A percentile compares a stretch with the other conserved stretches of the same genome.
Evolutionary conservation across 2,329 filamentous ascomycete species (phyloP).

Genomic region (Rutstroemia sp.): DNA sequence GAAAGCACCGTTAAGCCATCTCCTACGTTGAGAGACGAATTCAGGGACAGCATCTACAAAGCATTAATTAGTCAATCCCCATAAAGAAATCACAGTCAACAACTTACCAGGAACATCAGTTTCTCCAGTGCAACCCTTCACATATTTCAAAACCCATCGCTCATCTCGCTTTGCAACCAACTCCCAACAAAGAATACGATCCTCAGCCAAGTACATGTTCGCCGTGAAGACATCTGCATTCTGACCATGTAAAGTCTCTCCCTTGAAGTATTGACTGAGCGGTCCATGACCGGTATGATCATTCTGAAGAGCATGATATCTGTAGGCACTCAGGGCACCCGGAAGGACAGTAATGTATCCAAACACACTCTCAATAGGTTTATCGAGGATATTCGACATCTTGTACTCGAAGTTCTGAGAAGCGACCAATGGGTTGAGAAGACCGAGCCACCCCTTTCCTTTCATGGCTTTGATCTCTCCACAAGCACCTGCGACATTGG

Average conservation of each 20-base stretch:
- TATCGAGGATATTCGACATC: constrained; percentile 98
- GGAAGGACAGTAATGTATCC: constrained; percentile 97
- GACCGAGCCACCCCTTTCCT: constrained; percentile 70
- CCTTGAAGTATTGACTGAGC: constrained; percentile 97
- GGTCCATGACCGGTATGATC: constrained; percentile 93
- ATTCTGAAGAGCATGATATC: constrained; percentile 93
- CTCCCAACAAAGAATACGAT: constrained; percentile 90
- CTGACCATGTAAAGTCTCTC: constrained; percentile 90
- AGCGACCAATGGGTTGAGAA: constrained; percentile 89
- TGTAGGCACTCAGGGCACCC: constrained; percentile 88
- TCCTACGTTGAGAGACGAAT: constrained; percentile 90
- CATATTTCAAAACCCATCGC: constrained; percentile 96
- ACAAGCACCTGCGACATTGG: constrained; percentile 91
- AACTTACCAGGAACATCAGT: constrained; percentile 89
- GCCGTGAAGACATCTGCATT: constrained; percentile 96
- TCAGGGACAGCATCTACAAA: constrained; percentile 79
- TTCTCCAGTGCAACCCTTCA: constrained; percentile 92
- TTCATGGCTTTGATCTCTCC: constrained; percentile 98
- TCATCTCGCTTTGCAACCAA: constrained; percentile 91
- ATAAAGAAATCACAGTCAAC: background rate
- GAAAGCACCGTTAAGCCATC: constrained; percentile 98
- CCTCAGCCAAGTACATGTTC: constrained; percentile 90
- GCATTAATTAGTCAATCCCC: constrained; percentile 10
- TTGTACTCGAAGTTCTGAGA: constrained; percentile 99
- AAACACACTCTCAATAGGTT: constrained; percentile 93